Evolutionary conservation across 306 rosid genomes (phyloP).

Genomic region (Quercus robur): DNA sequence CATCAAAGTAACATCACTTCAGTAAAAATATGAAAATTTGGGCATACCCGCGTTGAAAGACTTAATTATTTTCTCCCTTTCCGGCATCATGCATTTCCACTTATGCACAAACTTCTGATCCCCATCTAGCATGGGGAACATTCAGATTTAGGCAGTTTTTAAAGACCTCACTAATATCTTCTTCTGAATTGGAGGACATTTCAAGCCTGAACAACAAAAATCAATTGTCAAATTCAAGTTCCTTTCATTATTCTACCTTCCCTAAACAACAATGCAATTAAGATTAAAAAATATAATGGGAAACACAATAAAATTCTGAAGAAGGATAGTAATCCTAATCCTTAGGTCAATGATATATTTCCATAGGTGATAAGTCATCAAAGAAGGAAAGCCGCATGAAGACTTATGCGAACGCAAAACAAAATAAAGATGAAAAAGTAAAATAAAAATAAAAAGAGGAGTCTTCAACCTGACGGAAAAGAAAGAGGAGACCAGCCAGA

Average conservation of each 20-base stretch:
- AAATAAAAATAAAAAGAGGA: too few relatives aligned
- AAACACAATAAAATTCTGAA: neutral
- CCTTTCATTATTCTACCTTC: neutral
- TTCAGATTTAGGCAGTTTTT: too few relatives aligned
- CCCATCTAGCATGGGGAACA: too few relatives aligned
- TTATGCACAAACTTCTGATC: slow-evolving; percentile 44
- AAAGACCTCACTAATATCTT: slow-evolving; percentile 9
- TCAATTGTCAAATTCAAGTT: neutral
- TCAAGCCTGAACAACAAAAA: slow-evolving; percentile 25
- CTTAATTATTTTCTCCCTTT: slow-evolving; percentile 43
- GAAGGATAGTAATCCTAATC: neutral
- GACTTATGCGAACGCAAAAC: too few relatives aligned
- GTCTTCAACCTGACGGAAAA: too few relatives aligned
- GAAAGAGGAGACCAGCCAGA: too few relatives aligned
- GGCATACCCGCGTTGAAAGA: slow-evolving; percentile 44
- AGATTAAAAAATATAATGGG: neutral
- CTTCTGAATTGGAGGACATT: slow-evolving; percentile 22
- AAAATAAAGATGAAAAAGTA: too few relatives aligned
- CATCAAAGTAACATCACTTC: neutral
- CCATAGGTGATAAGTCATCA: neutral
- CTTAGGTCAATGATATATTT: neutral
- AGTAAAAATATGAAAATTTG: neutral
- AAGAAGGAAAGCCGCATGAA: too few relatives aligned
- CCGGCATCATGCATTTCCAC: slow-evolving; percentile 31
- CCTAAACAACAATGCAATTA: neutral